Base-by-base conservation (phyloP, 805 yeast species). In the Barnettozyma salicaria region DNA sequence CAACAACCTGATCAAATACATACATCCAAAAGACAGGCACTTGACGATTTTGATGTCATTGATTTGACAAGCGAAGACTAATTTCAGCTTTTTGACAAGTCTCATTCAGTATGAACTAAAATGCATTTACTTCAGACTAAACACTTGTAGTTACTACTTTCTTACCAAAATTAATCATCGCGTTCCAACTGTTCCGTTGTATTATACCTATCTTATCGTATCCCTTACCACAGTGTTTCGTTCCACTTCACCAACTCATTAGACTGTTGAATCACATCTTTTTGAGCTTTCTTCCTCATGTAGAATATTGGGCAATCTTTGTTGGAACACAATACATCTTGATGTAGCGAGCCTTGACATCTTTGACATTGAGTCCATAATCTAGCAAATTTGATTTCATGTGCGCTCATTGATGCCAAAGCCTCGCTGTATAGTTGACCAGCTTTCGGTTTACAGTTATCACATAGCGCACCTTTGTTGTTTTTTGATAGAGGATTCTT, bases 311-410 rank as follows among this genome's bases (percentile, higher is more conserved):
- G 96, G 64, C 99, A 92, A 60, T 92, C 97, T 48, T 89, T 88
- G 48, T 90, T 87, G 0, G 96, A 80, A 59, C 99, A 92, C 18
- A 90, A 66, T 4, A 92, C 97, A 50, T 92, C 97, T 60, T 88
- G 96, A 52, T 92, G 97, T 37, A 94, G 64, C 19, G 92, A 84
- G 0, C 97, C 97, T 51, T 94, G 97, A 60, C 98, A 92, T 41
- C 97, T 68, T 63, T 92, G 99, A 58, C 99, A 94, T 56, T 92
- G 95, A 0, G 97, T 90, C 99, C 99, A 92, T 44, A 92, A 64
- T 46, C 94, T 68, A 3, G 95, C 79, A 52, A 87, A 92, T 49
- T 81, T 80, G 42, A 76, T 73, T 56, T 92, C 96, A 42, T 90
- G 62, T 29, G 76, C 78, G 55, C 87, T 82, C 70, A 89, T 78